Evolutionary conservation across 352 stramenopile genomes (phyloP).

Genomic region (Phytophthora cryptogea): DNA sequence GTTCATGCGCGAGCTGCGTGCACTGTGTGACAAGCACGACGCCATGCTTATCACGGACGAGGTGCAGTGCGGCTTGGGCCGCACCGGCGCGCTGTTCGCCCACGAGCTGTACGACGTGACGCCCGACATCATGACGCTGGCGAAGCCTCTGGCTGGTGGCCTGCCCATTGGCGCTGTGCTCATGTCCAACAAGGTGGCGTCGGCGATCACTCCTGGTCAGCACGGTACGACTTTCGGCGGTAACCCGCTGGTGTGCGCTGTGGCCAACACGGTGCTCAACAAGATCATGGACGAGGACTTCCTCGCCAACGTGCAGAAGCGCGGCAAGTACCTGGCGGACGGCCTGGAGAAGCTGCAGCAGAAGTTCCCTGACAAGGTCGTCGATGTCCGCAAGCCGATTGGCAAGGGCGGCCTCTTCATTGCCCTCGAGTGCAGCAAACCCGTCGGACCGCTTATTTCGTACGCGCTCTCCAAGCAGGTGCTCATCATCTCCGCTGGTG

Average conservation of each 20-base stretch:
- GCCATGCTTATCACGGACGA: conserved; percentile 99
- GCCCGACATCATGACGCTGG: conserved; percentile 96
- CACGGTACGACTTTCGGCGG: conserved; percentile 97
- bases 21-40: conserved; percentile 93
- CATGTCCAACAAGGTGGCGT: conserved; percentile 89
- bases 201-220: conserved; percentile 91
- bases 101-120: conserved; percentile 94
- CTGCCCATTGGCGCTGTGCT: conserved; percentile 97
- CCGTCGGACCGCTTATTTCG: conserved; percentile 63
- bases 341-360: conserved; percentile 65
- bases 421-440: conserved; percentile 76
- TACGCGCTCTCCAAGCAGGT: conserved; percentile 78
- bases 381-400: conserved; percentile 66
- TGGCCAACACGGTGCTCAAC: conserved; percentile 82
- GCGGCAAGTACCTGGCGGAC: conserved; percentile 59
- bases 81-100: conserved; percentile 94
- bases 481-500: conserved; percentile 81
- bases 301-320: conserved; percentile 73
- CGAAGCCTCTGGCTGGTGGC: conserved; percentile 96
- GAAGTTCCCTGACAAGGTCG: conserved; percentile 76
- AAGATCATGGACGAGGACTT: conserved; percentile 78
- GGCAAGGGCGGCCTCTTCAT: conserved; percentile 79
- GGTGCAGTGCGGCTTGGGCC: conserved; percentile 97
- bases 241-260: conserved; percentile 95
- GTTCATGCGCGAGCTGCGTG: conserved; percentile 91